Conservation (phyloP, 169 alveolate species). For the Theileria sp. region DNA sequence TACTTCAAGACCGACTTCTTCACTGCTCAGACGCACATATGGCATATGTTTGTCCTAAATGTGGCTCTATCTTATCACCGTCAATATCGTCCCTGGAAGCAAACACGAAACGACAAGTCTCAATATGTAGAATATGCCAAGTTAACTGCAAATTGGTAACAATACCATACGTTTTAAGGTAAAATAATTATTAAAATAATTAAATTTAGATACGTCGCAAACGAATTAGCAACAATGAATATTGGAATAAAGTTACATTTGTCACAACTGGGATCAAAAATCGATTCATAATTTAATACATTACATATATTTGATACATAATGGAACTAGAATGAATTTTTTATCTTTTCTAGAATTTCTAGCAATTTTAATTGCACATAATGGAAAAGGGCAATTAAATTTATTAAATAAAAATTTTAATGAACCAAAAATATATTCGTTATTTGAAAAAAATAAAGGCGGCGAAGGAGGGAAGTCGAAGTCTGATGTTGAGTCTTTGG, state of each 20-base stretch:
- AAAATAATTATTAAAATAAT: background rate
- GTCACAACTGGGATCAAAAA: constrained; percentile 57
- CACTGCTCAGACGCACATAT: constrained; percentile 96
- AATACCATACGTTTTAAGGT: constrained; percentile 67
- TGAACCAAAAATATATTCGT: background rate
- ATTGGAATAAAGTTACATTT: constrained; percentile 61
- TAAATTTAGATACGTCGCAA: constrained; percentile 55
- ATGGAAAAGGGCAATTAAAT: background rate
- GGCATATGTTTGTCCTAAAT: constrained; percentile 96
- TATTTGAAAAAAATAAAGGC: background rate
- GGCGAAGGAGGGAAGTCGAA: background rate
- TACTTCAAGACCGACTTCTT: constrained; percentile 95
- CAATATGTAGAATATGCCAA: constrained; percentile 52
- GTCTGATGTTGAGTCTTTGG: background rate
- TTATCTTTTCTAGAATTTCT: no score
- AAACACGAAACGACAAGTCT: constrained; percentile 49
- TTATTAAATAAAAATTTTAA: background rate
- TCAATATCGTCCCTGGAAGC: constrained; percentile 71
- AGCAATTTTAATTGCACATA: background rate
- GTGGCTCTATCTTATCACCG: constrained; percentile 95
- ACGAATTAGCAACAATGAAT: constrained; percentile 65
- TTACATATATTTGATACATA: background rate
- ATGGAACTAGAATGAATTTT: background rate
- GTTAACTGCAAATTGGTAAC: constrained; percentile 63
- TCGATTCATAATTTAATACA: constrained; percentile 11